phyloP scores from a whole-genome alignment of 1,284 basidiomycete genomes.

The Pascua guehoae region DNA sequence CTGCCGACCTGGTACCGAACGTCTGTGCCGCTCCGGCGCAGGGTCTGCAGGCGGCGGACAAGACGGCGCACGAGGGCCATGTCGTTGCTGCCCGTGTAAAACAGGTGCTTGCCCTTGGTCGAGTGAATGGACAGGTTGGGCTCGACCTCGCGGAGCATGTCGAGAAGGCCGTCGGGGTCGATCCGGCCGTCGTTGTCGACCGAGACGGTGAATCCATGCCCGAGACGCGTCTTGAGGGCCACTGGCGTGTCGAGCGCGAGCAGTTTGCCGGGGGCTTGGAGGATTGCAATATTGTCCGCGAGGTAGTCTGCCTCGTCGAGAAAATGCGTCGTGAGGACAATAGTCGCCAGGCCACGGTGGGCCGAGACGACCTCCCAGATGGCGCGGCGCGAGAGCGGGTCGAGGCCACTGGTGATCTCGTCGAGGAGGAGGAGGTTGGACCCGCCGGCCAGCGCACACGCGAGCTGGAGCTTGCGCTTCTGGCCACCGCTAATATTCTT shows the following conservation, averaged over 20 bases:
- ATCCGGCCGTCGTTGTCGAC: conserved; percentile 31
- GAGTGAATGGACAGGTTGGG: conserved; percentile 2
- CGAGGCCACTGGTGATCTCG: conserved; percentile 72
- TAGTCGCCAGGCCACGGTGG: conserved; percentile 62
- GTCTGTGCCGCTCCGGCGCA: neutral
- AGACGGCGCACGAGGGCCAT: conserved; percentile 56
- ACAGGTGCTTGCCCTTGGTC: conserved; percentile 19
- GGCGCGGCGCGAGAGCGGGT: conserved; percentile 70
- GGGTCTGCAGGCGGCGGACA: conserved; percentile 53
- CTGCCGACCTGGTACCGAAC: conserved; percentile 63
- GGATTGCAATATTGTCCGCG: conserved; percentile 68
- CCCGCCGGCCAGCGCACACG: conserved; percentile 67
- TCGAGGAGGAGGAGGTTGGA: conserved; percentile 64
- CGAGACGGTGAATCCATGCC: conserved; percentile 65
- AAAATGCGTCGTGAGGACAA: conserved; percentile 68
- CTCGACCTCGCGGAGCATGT: neutral
- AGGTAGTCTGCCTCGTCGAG: conserved; percentile 76
- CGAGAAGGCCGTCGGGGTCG: conserved; percentile 45
- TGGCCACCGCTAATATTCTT: conserved; percentile 70
- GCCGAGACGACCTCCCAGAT: conserved; percentile 69
- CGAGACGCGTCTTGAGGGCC: conserved; percentile 64
- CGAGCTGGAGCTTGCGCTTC: conserved; percentile 74
- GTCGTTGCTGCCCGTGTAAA: conserved; percentile 54
- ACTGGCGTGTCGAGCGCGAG: conserved; percentile 71
- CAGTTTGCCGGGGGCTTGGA: conserved; percentile 69